Conservation (phyloP, 495 filamentous ascomycete genomes). For the Talaromyces nanjingensis region DNA sequence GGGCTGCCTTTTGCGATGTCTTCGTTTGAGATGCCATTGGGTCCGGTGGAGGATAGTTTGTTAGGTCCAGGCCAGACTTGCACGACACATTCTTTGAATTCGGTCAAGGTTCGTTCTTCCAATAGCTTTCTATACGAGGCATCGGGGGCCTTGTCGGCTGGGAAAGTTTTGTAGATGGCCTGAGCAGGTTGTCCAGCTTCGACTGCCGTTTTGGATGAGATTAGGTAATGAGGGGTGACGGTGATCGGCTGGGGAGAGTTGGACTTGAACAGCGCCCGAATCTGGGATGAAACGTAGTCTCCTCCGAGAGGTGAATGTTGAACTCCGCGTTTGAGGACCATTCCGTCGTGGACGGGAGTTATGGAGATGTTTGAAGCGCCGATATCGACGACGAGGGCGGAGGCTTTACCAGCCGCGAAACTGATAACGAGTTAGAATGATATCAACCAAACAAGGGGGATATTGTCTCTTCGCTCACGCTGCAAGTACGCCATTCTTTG, state of each 20-base stretch:
- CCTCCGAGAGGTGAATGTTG: conserved; percentile 79
- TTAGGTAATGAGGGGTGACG: conserved; percentile 77
- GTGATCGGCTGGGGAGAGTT: conserved; percentile 70
- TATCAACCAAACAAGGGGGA: neutral
- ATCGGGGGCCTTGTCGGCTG: conserved; percentile 51
- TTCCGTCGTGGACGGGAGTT: conserved; percentile 87
- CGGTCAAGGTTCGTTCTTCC: conserved; percentile 87
- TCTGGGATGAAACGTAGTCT: conserved; percentile 80
- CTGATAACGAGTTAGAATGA: conserved; percentile 24
- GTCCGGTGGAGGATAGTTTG: conserved; percentile 50
- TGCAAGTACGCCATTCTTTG: conserved; percentile 57
- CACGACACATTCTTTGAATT: conserved; percentile 97
- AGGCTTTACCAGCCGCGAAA: conserved; percentile 87
- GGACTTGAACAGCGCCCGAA: conserved; percentile 68
- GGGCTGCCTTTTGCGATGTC: conserved; percentile 58
- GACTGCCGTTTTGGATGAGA: conserved; percentile 77
- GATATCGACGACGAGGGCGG: conserved; percentile 84
- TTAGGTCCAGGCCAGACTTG: conserved; percentile 86
- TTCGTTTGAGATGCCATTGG: conserved; percentile 54
- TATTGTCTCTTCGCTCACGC: conserved; percentile 38
- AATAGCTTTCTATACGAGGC: conserved; percentile 70
- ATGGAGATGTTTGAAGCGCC: conserved; percentile 87
- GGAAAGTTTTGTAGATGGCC: conserved; percentile 60
- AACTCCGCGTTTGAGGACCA: conserved; percentile 84
- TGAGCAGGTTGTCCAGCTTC: conserved; percentile 79